phyloP scores from a whole-genome alignment of 495 filamentous ascomycete species.

The Articulospora tetracladia region DNA sequence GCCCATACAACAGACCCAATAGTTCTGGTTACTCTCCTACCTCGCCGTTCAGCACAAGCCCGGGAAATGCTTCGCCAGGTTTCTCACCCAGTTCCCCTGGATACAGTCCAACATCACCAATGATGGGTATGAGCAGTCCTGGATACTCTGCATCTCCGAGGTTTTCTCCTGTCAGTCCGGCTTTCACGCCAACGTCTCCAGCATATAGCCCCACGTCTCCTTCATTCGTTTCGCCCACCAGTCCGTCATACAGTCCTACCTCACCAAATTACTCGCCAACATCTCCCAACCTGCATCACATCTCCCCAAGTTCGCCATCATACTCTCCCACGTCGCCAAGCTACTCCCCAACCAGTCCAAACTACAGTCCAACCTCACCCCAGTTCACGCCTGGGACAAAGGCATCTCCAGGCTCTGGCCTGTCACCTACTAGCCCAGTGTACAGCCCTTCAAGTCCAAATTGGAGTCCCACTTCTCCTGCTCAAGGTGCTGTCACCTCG shows the following conservation, averaged over 20 bases:
- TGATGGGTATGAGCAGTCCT: constrained; percentile 55
- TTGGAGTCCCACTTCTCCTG: constrained; percentile 68
- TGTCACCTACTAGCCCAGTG: constrained; percentile 43
- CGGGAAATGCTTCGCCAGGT: constrained; percentile 44
- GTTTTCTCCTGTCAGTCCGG: constrained; percentile 74
- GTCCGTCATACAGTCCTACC: constrained; percentile 75
- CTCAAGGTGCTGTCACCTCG: constrained; percentile 48
- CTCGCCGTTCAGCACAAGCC: constrained; percentile 53
- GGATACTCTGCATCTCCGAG: constrained; percentile 60
- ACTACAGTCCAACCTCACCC: constrained; percentile 42
- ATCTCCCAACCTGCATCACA: constrained; percentile 39
- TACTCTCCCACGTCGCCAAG: constrained; percentile 62
- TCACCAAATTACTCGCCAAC: constrained; percentile 44
- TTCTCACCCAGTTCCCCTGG: constrained; percentile 73
- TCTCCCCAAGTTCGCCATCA: constrained; percentile 53
- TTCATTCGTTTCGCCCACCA: constrained; percentile 58
- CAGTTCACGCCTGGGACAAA: constrained; percentile 48
- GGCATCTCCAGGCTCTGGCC: constrained; percentile 38
- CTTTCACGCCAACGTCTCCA: constrained; percentile 82
- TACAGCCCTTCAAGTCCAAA: constrained; percentile 48
- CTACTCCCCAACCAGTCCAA: constrained; percentile 40
- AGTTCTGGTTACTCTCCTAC: constrained; percentile 77
- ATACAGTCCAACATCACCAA: constrained; percentile 61
- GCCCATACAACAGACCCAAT: constrained; percentile 57
- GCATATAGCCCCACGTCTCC: constrained; percentile 55